A percentile compares a stretch with the other conserved stretches of the same genome.
These are phyloP conservation scores for Colletotrichum musae DNA, from an alignment of 2,329 filamentous ascomycete species.

Conservation along the genomic window DNA sequence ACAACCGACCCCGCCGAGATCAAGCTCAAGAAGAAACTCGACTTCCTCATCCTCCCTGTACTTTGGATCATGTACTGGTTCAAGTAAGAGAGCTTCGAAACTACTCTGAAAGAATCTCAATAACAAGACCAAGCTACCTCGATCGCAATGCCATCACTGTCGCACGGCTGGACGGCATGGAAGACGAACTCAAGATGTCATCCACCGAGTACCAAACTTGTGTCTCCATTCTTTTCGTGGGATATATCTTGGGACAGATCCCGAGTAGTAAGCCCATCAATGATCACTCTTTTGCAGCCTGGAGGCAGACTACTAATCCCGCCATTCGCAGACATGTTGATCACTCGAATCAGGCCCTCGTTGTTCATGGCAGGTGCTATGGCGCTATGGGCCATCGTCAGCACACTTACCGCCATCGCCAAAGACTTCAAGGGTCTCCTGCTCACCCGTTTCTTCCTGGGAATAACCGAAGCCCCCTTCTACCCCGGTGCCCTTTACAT, in stretches of 20 bases:
- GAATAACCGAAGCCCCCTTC: conserved; percentile 50
- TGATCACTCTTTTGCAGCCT: conserved; percentile 23
- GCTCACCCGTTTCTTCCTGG: conserved; percentile 53
- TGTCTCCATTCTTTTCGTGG: conserved; percentile 47
- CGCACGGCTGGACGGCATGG: conserved; percentile 21
- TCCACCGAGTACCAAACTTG: conserved; percentile 46
- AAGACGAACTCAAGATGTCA: conserved; percentile 49
- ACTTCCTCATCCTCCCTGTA: conserved; percentile 49
- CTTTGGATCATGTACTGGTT: conserved; percentile 51
- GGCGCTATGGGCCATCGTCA: conserved; percentile 37
- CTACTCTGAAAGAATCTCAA: not conserved
- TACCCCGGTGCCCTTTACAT: conserved; percentile 42
- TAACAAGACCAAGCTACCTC: conserved; percentile 34
- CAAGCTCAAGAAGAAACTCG: conserved; percentile 54
- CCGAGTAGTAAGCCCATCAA: conserved; percentile 46
- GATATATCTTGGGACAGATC: conserved; percentile 47
- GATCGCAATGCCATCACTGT: conserved; percentile 44
- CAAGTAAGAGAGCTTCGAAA: conserved; percentile 15
- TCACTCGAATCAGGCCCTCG: conserved; percentile 32
- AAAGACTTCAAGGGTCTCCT: conserved; percentile 50
- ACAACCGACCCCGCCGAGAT: conserved; percentile 57
- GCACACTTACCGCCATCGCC: conserved; percentile 49
- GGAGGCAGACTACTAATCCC: not conserved
- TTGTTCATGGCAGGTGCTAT: conserved; percentile 32
- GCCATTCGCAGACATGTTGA: conserved; percentile 30